Percentiles rank a stretch among this genome's conserved stretches.
phyloP scores from a whole-genome alignment of 1,139 yeast species.

The Lodderomyces orthopsilosis region DNA sequence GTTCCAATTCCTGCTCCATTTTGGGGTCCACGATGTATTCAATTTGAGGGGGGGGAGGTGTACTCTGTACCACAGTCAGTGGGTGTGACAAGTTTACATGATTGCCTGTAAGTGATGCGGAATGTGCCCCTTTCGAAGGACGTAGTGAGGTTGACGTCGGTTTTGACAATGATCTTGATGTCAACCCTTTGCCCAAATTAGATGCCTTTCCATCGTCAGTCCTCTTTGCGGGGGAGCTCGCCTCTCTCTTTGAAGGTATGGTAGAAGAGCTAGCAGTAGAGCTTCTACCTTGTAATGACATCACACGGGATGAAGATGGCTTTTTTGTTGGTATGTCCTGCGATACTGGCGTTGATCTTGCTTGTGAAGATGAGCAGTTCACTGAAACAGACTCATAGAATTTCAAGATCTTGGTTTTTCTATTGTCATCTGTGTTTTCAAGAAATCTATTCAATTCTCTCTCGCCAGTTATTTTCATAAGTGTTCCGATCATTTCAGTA shows the following conservation, averaged over 20 bases:
- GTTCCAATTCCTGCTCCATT: conserved; percentile 37
- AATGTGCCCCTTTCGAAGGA: conserved; percentile 7
- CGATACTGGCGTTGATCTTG: conserved; percentile 8
- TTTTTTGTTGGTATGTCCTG: background rate
- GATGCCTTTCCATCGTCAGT: conserved; percentile 24
- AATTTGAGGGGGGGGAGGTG: conserved; percentile 1
- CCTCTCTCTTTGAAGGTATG: conserved; percentile 63
- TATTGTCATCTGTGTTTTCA: conserved; percentile 71
- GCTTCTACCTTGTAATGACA: conserved; percentile 1
- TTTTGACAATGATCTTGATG: conserved; percentile 36
- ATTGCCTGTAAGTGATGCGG: background rate
- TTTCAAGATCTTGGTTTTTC: conserved; percentile 64
- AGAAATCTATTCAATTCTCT: conserved; percentile 59
- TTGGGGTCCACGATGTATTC: background rate
- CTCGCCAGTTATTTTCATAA: conserved; percentile 80
- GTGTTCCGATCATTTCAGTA: conserved; percentile 74
- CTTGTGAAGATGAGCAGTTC: conserved; percentile 25
- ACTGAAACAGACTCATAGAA: conserved; percentile 59
- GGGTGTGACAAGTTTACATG: background rate
- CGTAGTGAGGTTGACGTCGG: conserved; percentile 17
- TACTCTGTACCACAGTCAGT: background rate
- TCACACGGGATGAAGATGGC: conserved; percentile 1
- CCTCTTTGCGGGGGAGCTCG: conserved; percentile 63
- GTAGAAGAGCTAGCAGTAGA: conserved; percentile 17
- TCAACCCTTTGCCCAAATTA: conserved; percentile 34